Conservation (phyloP, 2,329 filamentous ascomycete species). For the Monilinia laxa region DNA sequence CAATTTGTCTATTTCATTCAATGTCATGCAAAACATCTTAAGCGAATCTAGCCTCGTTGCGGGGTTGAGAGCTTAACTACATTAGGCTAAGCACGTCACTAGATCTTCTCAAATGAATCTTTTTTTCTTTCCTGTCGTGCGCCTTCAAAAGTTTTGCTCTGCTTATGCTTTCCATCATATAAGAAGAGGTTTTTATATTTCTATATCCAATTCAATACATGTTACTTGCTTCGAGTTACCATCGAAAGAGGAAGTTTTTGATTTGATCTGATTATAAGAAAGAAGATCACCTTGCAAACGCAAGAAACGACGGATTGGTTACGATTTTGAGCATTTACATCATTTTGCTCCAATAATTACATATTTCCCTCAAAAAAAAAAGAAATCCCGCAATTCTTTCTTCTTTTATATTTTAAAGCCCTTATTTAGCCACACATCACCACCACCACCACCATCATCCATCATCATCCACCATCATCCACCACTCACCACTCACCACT, state of each 20-base stretch:
- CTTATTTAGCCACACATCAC: background rate
- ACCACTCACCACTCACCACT: too few species aligned
- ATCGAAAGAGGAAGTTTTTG: background rate
- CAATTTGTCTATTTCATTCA: background rate
- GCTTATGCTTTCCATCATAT: background rate
- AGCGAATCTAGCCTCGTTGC: slow-evolving; percentile 21
- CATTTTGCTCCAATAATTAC: background rate
- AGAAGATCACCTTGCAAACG: background rate
- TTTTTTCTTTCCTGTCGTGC: slow-evolving; percentile 4
- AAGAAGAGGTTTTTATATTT: background rate
- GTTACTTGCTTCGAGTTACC: background rate
- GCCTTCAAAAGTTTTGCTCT: background rate
- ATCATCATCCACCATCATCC: too few species aligned
- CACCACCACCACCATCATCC: too few species aligned
- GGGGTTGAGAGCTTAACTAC: slow-evolving; percentile 14
- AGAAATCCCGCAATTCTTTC: slow-evolving; percentile 1
- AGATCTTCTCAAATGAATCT: slow-evolving; percentile 6
- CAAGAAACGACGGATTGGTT: too few species aligned
- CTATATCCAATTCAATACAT: background rate
- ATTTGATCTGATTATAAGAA: background rate
- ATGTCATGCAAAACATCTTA: slow-evolving; percentile 23
- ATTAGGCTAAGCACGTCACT: slow-evolving; percentile 21
- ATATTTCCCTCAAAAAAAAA: too few species aligned
- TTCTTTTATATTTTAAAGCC: slow-evolving; percentile 5
- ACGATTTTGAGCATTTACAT: too few species aligned